Percentiles rank a stretch among this genome's conserved stretches.
phyloP scores from a whole-genome alignment of 1,284 basidiomycete genomes.

The Fereydounia khargensis region DNA sequence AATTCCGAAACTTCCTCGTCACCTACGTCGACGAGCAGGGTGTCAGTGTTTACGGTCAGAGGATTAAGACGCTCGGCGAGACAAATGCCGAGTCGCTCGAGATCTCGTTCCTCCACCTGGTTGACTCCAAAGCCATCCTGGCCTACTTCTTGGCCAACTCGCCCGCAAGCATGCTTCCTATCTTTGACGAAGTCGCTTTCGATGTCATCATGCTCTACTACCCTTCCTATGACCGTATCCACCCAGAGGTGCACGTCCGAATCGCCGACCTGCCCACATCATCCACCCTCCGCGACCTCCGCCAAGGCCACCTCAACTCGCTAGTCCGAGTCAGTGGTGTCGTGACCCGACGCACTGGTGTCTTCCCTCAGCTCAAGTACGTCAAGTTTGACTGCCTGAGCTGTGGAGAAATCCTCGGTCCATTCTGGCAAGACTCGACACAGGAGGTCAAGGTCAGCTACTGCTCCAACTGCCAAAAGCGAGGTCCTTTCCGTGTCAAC shows the following conservation, averaged over 20 bases:
- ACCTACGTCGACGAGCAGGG: slow-evolving; percentile 90
- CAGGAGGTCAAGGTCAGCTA: slow-evolving; percentile 83
- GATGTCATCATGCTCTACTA: slow-evolving; percentile 93
- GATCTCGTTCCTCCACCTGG: slow-evolving; percentile 89
- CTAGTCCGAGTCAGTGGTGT: slow-evolving; percentile 94
- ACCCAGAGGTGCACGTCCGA: slow-evolving; percentile 95
- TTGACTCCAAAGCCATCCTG: slow-evolving; percentile 84
- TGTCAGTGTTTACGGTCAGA: slow-evolving; percentile 87
- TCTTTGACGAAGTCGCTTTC: slow-evolving; percentile 94
- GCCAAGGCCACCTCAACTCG: slow-evolving; percentile 87
- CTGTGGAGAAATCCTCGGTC: slow-evolving; percentile 86
- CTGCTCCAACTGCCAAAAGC: slow-evolving; percentile 87
- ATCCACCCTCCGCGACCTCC: slow-evolving; percentile 85
- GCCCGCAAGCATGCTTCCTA: slow-evolving; percentile 83
- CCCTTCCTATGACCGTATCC: slow-evolving; percentile 92
- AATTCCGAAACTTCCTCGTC: slow-evolving; percentile 93
- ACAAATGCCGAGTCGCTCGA: slow-evolving; percentile 96
- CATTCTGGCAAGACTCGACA: slow-evolving; percentile 95
- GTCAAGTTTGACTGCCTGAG: slow-evolving; percentile 90
- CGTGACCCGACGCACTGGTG: slow-evolving; percentile 91
- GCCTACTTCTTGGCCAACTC: slow-evolving; percentile 97
- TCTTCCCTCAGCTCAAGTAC: slow-evolving; percentile 98
- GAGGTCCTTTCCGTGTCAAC: slow-evolving; percentile 93
- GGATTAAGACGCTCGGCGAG: slow-evolving; percentile 91
- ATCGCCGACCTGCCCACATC: slow-evolving; percentile 89